Percentiles rank a stretch among this genome's conserved stretches.
These are phyloP conservation scores for Vitellaria paradoxa DNA, from an alignment of 179 eudicot genomes.

Conservation along the genomic window DNA sequence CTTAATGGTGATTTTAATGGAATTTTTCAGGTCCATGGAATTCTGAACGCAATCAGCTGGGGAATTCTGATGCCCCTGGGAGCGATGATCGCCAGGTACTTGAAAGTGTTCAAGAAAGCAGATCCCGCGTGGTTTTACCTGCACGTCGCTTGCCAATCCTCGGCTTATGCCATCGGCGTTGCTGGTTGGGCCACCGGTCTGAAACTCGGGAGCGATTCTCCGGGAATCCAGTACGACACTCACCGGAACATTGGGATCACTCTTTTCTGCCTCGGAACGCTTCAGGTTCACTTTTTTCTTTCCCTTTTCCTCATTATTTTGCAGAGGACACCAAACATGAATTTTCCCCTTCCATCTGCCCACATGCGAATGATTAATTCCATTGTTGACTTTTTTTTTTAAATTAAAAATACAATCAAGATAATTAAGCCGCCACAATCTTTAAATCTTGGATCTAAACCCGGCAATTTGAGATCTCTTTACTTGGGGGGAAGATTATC, in stretches of 20 bases:
- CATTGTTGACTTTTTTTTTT: too few species aligned
- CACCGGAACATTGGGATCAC: slow-evolving; percentile 60
- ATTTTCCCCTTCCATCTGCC: too few species aligned
- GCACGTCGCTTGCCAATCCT: slow-evolving; percentile 34
- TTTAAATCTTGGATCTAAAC: too few species aligned
- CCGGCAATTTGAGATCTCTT: too few species aligned
- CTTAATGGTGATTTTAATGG: background rate
- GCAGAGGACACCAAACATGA: too few species aligned
- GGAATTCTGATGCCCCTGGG: slow-evolving; percentile 48
- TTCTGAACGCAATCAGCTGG: slow-evolving; percentile 40
- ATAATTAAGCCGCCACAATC: too few species aligned
- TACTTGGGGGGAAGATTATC: too few species aligned
- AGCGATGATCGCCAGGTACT: slow-evolving; percentile 37
- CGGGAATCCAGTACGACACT: slow-evolving; percentile 16
- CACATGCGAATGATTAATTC: too few species aligned
- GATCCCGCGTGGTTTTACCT: slow-evolving; percentile 53
- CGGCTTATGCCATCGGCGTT: slow-evolving; percentile 39
- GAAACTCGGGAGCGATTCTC: slow-evolving; percentile 40
- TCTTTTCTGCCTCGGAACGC: slow-evolving; percentile 51
- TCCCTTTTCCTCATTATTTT: background rate
- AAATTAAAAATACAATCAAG: too few species aligned
- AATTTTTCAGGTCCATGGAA: slow-evolving; percentile 36
- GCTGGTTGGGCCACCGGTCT: slow-evolving; percentile 53
- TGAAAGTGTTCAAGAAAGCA: slow-evolving; percentile 41
- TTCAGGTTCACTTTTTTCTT: slow-evolving; percentile 38